Evolutionary conservation across 1,284 basidiomycete species (phyloP), one percentile per base, ranked within the genome.

Genomic region (Leccinum subfulvum): DNA sequence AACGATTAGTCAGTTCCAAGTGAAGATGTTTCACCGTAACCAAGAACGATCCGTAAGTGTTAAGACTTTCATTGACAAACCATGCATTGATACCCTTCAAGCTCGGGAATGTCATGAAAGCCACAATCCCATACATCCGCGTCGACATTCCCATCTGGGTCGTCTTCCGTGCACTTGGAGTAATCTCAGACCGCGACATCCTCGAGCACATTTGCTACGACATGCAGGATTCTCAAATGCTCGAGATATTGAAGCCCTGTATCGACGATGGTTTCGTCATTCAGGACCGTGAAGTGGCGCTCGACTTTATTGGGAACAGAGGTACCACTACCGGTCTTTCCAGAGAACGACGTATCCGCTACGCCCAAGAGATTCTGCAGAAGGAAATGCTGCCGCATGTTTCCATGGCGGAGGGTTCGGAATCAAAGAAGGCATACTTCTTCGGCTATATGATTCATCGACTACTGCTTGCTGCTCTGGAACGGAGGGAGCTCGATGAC

Each of bases 391-490:
- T 99, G 55, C 97, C 97, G 0, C 97, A 99, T 75, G 90, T 99
- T 30, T 97, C 97, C 3, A 97, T 96, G 84, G 87, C 90, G 1
- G 95, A 97, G 76, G 96, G 96, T 9, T 96, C 95, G 39, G 94
- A 97, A 78, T 96, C 94, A 47, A 97, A 97, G 81, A 99, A 99
- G 78, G 97, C 97, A 3, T 99, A 96, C 79, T 99, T 99, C 85
- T 95, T 99, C 66, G 97, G 97, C n/a, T 99, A 98, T 78, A 99
- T 99, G 97, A 93, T 98, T 57, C 97, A 99, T 79, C 90, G 97
- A 63, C 83, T 99, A 28, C 81, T 98, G 5, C 86, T 98, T 16
- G 96, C 97, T 49, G 95, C 95, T 16, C 79, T 99, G 70, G 96
- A 98, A 74, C 84, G 97, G 61, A 84, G 97, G 71, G 97, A 99